Percentiles rank a stretch among this genome's conserved stretches.
phyloP scores from a whole-genome alignment of 2,329 filamentous ascomycete species.

The Rasamsonia emersonii region DNA sequence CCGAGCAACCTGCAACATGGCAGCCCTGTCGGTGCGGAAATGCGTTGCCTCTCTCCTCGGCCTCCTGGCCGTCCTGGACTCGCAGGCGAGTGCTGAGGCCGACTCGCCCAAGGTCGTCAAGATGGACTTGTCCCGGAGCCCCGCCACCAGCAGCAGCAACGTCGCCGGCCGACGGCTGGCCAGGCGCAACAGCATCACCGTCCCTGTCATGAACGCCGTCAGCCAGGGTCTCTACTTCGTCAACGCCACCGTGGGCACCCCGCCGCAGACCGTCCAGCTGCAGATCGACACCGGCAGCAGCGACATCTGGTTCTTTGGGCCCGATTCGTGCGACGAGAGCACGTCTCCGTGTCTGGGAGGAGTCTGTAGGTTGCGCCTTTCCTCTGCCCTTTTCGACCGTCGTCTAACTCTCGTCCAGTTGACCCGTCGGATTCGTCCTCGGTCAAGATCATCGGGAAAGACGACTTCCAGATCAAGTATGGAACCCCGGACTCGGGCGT shows the following conservation, averaged over 20 bases:
- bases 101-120: background rate
- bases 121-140: background rate
- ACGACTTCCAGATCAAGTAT: slow-evolving; percentile 29
- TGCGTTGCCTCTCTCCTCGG: too few species aligned
- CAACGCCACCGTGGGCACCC: slow-evolving; percentile 56
- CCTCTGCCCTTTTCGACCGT: slow-evolving; percentile 10
- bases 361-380: slow-evolving; percentile 4
- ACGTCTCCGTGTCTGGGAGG: slow-evolving; percentile 8
- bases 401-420: slow-evolving; percentile 10
- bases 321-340: slow-evolving; percentile 4
- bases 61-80: background rate
- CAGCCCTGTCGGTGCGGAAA: background rate
- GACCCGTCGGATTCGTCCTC: slow-evolving; percentile 15
- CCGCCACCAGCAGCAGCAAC: background rate
- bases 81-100: background rate
- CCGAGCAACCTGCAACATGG: too few species aligned
- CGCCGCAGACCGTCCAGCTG: slow-evolving; percentile 48
- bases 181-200: too few species aligned
- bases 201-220: slow-evolving; percentile 5
- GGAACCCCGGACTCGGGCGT: slow-evolving; percentile 26
- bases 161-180: background rate
- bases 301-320: slow-evolving; percentile 49
- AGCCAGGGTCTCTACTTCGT: slow-evolving; percentile 47
- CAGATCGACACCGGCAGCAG: slow-evolving; percentile 62
- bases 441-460: slow-evolving; percentile 9